Evolutionary conservation across 1,139 yeast species (phyloP), one percentile per base, ranked within the genome.

Genomic region (Taphrina wiesneri): DNA sequence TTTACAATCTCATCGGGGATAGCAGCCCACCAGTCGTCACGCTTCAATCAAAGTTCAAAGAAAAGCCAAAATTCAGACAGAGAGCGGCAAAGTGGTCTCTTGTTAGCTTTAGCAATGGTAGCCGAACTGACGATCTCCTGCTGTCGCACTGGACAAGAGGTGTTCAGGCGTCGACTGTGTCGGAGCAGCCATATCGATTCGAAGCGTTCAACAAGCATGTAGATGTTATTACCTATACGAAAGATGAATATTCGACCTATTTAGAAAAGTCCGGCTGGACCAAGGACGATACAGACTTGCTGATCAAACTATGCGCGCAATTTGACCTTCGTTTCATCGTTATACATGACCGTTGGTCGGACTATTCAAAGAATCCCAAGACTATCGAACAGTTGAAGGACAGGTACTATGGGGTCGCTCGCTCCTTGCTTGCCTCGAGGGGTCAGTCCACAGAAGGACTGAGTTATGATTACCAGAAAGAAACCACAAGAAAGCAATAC

Each of bases 261-360:
- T 51, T 70, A 15, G 67, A 68, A 41, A 70, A 72, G 61, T 79
- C 78, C 45, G 77, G 75, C 21, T 92, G 98, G 97, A 78, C 84
- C 1, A 89, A 82, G 72, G 86, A 86, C 53, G 98, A 93, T 74
- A 90, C 97, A 0, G 79, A 79, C 60, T 85, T 88, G 69, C 77
- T 93, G 28, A 90, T 92, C 75, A 87, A 86, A 1, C 77, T 90
- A 41, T 89, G 96, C 70, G 76, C 80, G 46, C 82, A 81, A 1
- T 92, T 84, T 74, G 98, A 93, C 74, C 80, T 93, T 73, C 84
- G 95, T 70, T 93, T 99, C 98, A 84, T 87, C 11, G 86, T 91
- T 0, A 84, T 93, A 13, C 80, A 83, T 69, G 99, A 93, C 73
- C 79, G 97, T 69, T 92, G 86, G 75, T 39, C 51, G 9, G 79